Evolutionary conservation across 306 rosid genomes (phyloP).

Genomic region (Urtica urens): DNA sequence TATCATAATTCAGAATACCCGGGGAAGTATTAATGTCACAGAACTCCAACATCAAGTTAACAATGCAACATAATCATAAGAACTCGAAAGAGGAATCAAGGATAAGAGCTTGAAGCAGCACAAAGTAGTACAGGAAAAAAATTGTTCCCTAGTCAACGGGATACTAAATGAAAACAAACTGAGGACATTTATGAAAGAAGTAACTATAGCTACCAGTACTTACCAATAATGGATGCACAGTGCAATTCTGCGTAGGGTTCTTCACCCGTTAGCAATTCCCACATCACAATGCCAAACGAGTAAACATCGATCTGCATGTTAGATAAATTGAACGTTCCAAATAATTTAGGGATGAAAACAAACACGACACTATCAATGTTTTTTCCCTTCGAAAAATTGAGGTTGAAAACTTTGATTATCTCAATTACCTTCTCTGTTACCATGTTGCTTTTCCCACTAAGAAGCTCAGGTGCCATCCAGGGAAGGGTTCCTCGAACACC

Average conservation of each 20-base stretch:
- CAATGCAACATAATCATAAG: too few species aligned
- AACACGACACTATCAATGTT: slow-evolving; percentile 3
- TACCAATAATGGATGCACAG: slow-evolving; percentile 97
- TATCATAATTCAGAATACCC: too few species aligned
- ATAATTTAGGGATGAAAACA: not conserved
- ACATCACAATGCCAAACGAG: slow-evolving; percentile 96
- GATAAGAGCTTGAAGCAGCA: slow-evolving; percentile 18
- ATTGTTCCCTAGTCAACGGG: not conserved
- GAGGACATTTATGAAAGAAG: not conserved
- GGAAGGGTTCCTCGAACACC: slow-evolving; percentile 99
- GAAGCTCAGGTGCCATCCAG: slow-evolving; percentile 99
- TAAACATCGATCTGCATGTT: slow-evolving; percentile 85
- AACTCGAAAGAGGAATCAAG: too few species aligned
- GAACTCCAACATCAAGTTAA: not conserved
- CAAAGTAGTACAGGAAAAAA: not conserved
- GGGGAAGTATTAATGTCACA: too few species aligned
- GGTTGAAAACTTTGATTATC: not conserved
- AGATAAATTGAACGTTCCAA: slow-evolving; percentile 16
- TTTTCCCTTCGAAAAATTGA: not conserved
- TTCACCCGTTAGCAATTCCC: slow-evolving; percentile 94
- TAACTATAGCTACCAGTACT: slow-evolving; percentile 15
- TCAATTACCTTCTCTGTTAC: slow-evolving; percentile 78
- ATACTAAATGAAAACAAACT: not conserved
- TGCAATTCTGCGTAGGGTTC: slow-evolving; percentile 97
- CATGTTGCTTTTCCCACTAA: slow-evolving; percentile 95